A percentile compares a stretch with the other conserved stretches of the same genome.
phyloP scores from a whole-genome alignment of 2,329 filamentous ascomycete species.

The Clonostachys sp. region DNA sequence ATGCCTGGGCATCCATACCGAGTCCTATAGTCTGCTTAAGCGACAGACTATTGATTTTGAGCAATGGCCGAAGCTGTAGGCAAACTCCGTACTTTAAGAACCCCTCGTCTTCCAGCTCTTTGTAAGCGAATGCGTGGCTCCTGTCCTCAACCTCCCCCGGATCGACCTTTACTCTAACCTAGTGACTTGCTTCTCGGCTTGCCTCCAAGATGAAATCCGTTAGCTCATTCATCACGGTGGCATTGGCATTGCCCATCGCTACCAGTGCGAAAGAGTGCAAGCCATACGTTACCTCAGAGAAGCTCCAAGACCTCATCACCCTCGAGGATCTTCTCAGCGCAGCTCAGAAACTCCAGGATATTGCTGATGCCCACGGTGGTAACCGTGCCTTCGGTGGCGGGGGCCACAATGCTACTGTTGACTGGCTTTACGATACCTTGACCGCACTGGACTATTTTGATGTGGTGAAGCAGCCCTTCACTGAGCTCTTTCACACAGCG shows the following conservation, averaged over 20 bases:
- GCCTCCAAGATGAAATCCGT: constrained; percentile 12
- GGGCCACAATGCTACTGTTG: constrained; percentile 40
- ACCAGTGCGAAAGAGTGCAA: constrained; percentile 12
- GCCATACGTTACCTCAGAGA: constrained; percentile 26
- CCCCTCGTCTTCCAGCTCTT: no score
- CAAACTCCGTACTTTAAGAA: no score
- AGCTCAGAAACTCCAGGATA: constrained; percentile 36
- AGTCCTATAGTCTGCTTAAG: no score
- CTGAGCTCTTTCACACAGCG: constrained; percentile 25
- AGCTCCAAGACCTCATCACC: constrained; percentile 30
- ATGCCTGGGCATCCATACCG: no score
- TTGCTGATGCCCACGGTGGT: constrained; percentile 33
- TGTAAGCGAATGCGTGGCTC: no score
- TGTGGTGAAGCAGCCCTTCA: constrained; percentile 38
- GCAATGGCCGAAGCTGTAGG: no score
- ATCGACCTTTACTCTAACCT: no score
- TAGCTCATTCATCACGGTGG: neutral
- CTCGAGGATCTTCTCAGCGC: constrained; percentile 33
- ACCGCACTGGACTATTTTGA: constrained; percentile 30
- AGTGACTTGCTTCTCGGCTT: no score
- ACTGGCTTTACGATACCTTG: constrained; percentile 35
- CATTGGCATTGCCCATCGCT: constrained; percentile 1
- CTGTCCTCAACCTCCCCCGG: no score
- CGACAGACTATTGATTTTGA: no score
- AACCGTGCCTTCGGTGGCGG: constrained; percentile 37